Conservation (phyloP, 2,329 filamentous ascomycete genomes). For the Cercospora sojina region DNA sequence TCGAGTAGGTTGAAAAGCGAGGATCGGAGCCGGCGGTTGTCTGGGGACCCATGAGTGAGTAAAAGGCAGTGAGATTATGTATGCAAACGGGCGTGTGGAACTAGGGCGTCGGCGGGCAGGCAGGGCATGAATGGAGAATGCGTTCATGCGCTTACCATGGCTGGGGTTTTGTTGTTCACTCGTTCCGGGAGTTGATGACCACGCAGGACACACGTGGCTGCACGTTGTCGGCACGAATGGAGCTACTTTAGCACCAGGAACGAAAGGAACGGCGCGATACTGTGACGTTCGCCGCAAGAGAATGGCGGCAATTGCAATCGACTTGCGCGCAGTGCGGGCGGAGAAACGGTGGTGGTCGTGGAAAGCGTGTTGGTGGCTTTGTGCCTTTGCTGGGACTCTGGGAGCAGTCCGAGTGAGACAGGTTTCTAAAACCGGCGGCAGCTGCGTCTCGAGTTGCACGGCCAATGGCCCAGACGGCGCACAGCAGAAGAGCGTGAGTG, state of each 20-base stretch:
- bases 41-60: constrained; percentile 15
- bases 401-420: constrained; percentile 15
- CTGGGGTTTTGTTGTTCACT: background rate
- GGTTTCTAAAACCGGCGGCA: constrained; percentile 8
- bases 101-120: background rate
- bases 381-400: constrained; percentile 7
- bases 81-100: background rate
- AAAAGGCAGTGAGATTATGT: constrained; percentile 3
- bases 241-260: background rate
- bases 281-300: background rate
- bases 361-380: background rate
- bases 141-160: background rate
- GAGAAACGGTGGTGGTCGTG: background rate
- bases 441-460: constrained; percentile 15
- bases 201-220: background rate
- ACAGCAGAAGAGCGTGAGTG: background rate
- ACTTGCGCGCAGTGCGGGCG: background rate
- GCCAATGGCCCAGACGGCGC: background rate
- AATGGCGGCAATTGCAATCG: background rate
- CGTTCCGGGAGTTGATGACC: background rate
- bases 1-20: constrained; percentile 53
- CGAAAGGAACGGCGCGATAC: background rate
- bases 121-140: background rate
- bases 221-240: background rate
- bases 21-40: constrained; percentile 34